Conservation (phyloP, 805 yeast species). For the Metschnikowia noctiluminum region DNA sequence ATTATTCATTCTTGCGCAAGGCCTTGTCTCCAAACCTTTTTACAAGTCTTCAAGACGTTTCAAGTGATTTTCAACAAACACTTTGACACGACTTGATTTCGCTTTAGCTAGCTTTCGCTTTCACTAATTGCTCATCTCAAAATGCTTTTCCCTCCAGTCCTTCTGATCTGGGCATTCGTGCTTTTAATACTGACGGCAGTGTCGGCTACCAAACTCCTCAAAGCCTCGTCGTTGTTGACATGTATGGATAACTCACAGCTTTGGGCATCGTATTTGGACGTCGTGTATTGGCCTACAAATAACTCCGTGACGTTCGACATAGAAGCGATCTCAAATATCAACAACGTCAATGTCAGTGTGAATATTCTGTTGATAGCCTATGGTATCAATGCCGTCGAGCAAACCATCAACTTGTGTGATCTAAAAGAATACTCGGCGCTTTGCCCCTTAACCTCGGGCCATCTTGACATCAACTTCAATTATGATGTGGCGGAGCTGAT, state of each 20-base stretch:
- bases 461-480: slow-evolving; percentile 63
- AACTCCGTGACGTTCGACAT: slow-evolving; percentile 61
- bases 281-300: slow-evolving; percentile 65
- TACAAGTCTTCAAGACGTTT: too few species aligned
- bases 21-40: too few species aligned
- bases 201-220: slow-evolving; percentile 28
- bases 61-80: too few species aligned
- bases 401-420: slow-evolving; percentile 61
- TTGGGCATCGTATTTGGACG: slow-evolving; percentile 80
- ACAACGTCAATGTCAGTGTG: slow-evolving; percentile 63
- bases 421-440: slow-evolving; percentile 39
- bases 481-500: slow-evolving; percentile 42
- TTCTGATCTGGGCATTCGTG: slow-evolving; percentile 4
- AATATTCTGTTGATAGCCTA: slow-evolving; percentile 68
- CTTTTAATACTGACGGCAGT: slow-evolving; percentile 9
- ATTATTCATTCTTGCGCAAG: neutral
- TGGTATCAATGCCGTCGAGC: slow-evolving; percentile 64
- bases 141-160: slow-evolving; percentile 1
- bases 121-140: neutral
- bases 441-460: slow-evolving; percentile 88
- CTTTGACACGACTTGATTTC: neutral
- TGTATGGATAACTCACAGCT: slow-evolving; percentile 90
- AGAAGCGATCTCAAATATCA: slow-evolving; percentile 74
- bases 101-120: neutral
- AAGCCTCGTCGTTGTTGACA: slow-evolving; percentile 72